Percentiles rank a stretch among this genome's conserved stretches.
Evolutionary conservation across 164 flowering plant species (phyloP).

Genomic region (Macadamia integrifolia): DNA sequence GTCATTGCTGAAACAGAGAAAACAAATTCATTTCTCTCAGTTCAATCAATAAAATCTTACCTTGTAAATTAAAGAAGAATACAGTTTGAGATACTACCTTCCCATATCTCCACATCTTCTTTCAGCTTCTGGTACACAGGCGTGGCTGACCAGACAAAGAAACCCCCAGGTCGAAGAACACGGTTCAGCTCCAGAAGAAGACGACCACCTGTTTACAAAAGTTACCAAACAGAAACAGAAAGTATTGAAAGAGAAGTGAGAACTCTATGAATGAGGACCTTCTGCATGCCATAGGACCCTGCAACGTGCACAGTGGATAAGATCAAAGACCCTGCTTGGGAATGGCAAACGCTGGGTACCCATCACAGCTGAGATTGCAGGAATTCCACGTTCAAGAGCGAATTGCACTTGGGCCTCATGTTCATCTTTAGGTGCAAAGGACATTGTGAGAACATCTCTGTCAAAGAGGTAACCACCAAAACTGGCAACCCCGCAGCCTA

Average conservation of each 20-base stretch:
- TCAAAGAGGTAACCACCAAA: slow-evolving; percentile 89
- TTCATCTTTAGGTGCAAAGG: slow-evolving; percentile 96
- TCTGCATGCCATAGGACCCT: slow-evolving; percentile 90
- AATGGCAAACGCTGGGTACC: slow-evolving; percentile 87
- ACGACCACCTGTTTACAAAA: slow-evolving; percentile 50
- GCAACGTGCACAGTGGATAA: slow-evolving; percentile 88
- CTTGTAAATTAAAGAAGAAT: background rate
- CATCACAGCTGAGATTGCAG: slow-evolving; percentile 96
- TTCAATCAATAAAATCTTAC: background rate
- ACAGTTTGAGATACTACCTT: slow-evolving; percentile 37
- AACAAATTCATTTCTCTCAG: slow-evolving; percentile 1
- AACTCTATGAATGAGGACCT: slow-evolving; percentile 30
- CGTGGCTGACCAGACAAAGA: slow-evolving; percentile 97
- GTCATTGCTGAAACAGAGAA: slow-evolving; percentile 48
- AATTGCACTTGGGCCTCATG: slow-evolving; percentile 96
- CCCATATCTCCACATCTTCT: slow-evolving; percentile 91
- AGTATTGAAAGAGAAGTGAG: background rate
- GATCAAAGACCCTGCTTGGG: slow-evolving; percentile 82
- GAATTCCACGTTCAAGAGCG: slow-evolving; percentile 92
- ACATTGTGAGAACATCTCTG: slow-evolving; percentile 80
- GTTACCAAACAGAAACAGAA: background rate
- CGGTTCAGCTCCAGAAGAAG: slow-evolving; percentile 91
- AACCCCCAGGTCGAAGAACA: slow-evolving; percentile 84
- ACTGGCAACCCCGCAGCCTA: slow-evolving; percentile 96
- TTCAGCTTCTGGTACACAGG: slow-evolving; percentile 79